These are phyloP conservation scores for Grammothele lineata DNA, from an alignment of 768 basidiomycete species.

Conservation along the genomic window DNA sequence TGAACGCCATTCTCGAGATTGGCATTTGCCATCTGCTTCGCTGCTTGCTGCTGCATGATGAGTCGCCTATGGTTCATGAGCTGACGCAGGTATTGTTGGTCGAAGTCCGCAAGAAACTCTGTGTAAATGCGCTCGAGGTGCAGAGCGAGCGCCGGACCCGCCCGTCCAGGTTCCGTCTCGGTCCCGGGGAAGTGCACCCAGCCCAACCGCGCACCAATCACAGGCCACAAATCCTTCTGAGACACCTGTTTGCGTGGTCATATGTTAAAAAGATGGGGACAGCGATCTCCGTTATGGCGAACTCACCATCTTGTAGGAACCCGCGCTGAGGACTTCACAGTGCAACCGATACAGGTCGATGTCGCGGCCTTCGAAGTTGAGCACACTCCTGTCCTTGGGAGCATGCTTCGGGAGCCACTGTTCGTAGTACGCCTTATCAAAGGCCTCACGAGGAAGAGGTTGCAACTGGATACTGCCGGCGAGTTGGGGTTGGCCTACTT, in stretches of 20 bases:
- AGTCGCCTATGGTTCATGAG: constrained; percentile 1
- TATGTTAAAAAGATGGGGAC: neutral
- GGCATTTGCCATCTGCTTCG: too few species aligned
- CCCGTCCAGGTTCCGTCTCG: constrained; percentile 55
- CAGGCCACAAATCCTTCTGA: constrained; percentile 51
- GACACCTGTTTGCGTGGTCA: constrained; percentile 1
- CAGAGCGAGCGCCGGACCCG: constrained; percentile 57
- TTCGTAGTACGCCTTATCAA: constrained; percentile 47
- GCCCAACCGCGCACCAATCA: constrained; percentile 65
- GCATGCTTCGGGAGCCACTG: constrained; percentile 42
- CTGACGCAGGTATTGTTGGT: constrained; percentile 33
- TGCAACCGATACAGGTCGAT: constrained; percentile 65
- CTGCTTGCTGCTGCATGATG: neutral
- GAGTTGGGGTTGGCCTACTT: constrained; percentile 9
- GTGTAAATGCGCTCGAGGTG: constrained; percentile 59
- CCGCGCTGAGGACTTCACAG: constrained; percentile 52
- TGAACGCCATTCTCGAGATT: neutral
- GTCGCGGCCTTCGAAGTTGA: constrained; percentile 47
- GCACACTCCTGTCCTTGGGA: constrained; percentile 35
- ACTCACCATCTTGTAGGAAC: constrained; percentile 40
- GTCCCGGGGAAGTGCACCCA: constrained; percentile 61
- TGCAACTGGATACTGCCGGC: too few species aligned
- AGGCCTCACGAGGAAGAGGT: constrained; percentile 19
- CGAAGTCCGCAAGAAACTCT: constrained; percentile 53
- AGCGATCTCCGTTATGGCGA: neutral